Evolutionary conservation across 2,329 filamentous ascomycete genomes (phyloP).

Genomic region (Paracoccidioides brasiliensis): DNA sequence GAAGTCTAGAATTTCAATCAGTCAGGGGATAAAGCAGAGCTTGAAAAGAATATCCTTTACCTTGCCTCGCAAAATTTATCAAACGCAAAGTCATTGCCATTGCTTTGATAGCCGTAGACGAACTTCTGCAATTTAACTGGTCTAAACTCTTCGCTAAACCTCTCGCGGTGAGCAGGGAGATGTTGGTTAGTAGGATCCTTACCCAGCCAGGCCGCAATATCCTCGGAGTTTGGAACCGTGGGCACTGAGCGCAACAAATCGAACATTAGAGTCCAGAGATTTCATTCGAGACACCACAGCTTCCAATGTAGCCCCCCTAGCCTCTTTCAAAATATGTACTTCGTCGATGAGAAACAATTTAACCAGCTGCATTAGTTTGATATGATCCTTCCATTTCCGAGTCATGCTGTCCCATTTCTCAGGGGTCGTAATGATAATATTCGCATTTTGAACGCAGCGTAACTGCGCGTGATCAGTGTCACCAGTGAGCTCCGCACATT

Average conservation of each 20-base stretch:
- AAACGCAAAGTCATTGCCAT: constrained; percentile 61
- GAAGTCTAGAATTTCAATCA: constrained; percentile 38
- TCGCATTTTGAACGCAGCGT: constrained; percentile 55
- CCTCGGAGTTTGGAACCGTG: constrained; percentile 68
- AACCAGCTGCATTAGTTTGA: constrained; percentile 58
- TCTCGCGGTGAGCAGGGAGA: constrained; percentile 52
- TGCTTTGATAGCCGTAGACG: constrained; percentile 57
- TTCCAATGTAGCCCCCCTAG: constrained; percentile 66
- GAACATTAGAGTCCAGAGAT: constrained; percentile 57
- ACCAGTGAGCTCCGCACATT: constrained; percentile 67
- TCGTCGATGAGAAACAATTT: constrained; percentile 77
- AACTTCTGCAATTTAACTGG: constrained; percentile 65
- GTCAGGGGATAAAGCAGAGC: not conserved
- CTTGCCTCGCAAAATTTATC: constrained; percentile 55
- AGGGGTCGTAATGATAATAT: constrained; percentile 75
- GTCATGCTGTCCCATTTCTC: constrained; percentile 91
- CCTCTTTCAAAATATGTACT: constrained; percentile 72
- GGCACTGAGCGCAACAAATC: constrained; percentile 70
- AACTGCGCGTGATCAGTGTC: constrained; percentile 60
- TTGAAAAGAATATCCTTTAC: constrained; percentile 20
- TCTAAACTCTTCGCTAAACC: constrained; percentile 67
- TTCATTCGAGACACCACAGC: constrained; percentile 83
- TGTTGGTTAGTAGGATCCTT: constrained; percentile 46
- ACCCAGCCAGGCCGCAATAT: constrained; percentile 70
- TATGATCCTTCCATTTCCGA: constrained; percentile 72